A percentile compares a stretch with the other conserved stretches of the same genome.
These are phyloP conservation scores for Colletotrichum viniferum DNA, from an alignment of 2,329 filamentous ascomycete genomes.

Conservation along the genomic window DNA sequence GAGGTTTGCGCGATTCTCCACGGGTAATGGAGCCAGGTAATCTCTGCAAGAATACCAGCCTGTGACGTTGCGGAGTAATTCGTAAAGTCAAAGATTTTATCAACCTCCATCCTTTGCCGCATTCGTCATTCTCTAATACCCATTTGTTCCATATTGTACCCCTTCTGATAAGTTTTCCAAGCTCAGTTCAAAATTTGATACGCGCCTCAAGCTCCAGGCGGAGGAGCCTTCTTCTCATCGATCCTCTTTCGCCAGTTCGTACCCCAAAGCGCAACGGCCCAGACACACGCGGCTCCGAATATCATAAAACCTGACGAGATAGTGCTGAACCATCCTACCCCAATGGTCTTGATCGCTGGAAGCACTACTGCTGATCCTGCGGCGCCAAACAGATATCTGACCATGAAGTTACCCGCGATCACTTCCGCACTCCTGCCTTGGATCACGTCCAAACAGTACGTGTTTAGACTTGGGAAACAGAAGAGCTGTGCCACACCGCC, in stretches of 20 bases:
- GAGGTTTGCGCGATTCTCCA: too few relatives aligned
- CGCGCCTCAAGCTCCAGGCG: background rate
- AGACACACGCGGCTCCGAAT: slow-evolving; percentile 23
- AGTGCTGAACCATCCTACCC: slow-evolving; percentile 83
- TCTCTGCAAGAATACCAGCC: background rate
- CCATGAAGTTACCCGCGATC: slow-evolving; percentile 78
- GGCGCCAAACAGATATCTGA: slow-evolving; percentile 77
- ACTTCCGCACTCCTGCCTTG: slow-evolving; percentile 18
- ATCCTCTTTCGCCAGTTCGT: slow-evolving; percentile 5
- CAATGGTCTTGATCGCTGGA: slow-evolving; percentile 74
- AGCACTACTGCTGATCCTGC: slow-evolving; percentile 73
- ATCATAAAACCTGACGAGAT: slow-evolving; percentile 46
- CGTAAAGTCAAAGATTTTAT: background rate
- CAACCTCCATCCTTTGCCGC: background rate
- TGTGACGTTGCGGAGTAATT: background rate
- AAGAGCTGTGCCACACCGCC: slow-evolving; percentile 73
- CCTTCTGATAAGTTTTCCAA: background rate
- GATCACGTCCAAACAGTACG: slow-evolving; percentile 41
- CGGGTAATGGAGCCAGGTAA: too few relatives aligned
- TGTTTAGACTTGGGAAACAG: slow-evolving; percentile 72
- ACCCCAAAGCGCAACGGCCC: slow-evolving; percentile 14
- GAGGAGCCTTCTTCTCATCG: background rate
- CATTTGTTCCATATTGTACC: background rate
- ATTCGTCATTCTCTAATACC: background rate
- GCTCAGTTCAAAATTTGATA: background rate